Evolutionary conservation across 1,139 yeast genomes (phyloP).

Genomic region (Entelexis paramagnoliae): DNA sequence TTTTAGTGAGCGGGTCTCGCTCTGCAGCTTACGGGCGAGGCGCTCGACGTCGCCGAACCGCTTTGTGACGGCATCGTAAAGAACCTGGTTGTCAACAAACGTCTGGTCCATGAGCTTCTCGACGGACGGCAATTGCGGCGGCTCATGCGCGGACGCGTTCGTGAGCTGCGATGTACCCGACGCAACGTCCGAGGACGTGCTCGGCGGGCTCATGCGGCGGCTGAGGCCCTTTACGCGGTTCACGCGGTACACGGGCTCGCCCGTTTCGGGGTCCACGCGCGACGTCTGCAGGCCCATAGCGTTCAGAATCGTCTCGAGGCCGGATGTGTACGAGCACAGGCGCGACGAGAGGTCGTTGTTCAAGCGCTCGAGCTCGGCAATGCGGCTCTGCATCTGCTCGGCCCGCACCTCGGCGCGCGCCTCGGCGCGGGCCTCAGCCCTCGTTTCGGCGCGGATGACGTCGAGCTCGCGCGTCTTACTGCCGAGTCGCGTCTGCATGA

Average conservation of each 20-base stretch:
- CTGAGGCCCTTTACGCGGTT: slow-evolving; percentile 19
- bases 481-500: slow-evolving; percentile 28
- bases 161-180: slow-evolving; percentile 1
- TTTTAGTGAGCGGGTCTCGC: slow-evolving; percentile 52
- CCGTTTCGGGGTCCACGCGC: slow-evolving; percentile 26
- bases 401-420: slow-evolving; percentile 16
- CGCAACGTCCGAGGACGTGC: slow-evolving; percentile 18
- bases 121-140: slow-evolving; percentile 25
- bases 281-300: slow-evolving; percentile 56
- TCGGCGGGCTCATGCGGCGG: slow-evolving; percentile 17
- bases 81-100: slow-evolving; percentile 42
- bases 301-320: slow-evolving; percentile 56
- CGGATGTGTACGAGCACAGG: slow-evolving; percentile 33
- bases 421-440: slow-evolving; percentile 18
- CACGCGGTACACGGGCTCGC: slow-evolving; percentile 11
- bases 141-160: background rate
- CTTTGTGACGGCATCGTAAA: slow-evolving; percentile 56
- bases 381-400: slow-evolving; percentile 11
- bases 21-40: slow-evolving; percentile 76
- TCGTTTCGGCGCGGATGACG: slow-evolving; percentile 18
- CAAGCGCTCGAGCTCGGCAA: slow-evolving; percentile 28
- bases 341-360: slow-evolving; percentile 35
- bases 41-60: slow-evolving; percentile 84
- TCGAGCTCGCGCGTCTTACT: slow-evolving; percentile 19
- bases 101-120: slow-evolving; percentile 30